Base-by-base conservation (phyloP, 2,329 filamentous ascomycete species). In the Neofusicoccum kwambonambiense region DNA sequence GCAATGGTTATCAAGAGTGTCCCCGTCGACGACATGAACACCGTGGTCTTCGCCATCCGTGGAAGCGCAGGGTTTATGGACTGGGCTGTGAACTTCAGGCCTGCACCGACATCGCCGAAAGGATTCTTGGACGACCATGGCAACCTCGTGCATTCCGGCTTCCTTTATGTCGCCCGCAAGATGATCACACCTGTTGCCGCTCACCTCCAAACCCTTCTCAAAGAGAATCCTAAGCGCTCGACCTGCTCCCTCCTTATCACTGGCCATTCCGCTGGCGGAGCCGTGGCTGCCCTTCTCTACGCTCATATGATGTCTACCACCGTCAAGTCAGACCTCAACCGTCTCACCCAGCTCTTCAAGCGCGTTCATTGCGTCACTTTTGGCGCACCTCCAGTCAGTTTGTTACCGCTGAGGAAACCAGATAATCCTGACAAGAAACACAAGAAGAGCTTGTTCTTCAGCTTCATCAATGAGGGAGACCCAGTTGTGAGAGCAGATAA, bases 381-480 rank as follows among this genome's bases (percentile, higher is more conserved):
- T 70, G 92, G 92, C n/a, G 85, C 91, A 0, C 92, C 92, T 1
- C 92, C 92, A 0, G 82, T 96, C 1, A 90, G 88, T 19, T 81
- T 93, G 0, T 81, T 90, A 1, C 90, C 92, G 0, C 78, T 96
- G 2, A 72, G 81, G 34, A 90, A 86, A 68, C 88, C 90, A 0
- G 70, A 70, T 3, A 69, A 74, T 12, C 70, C 71, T 45, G 69
- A 72, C 3, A 37, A 39, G 2, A 42, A 39, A 9, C 74, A 82
- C 4, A 76, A 82, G 34, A 92, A 90, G 72, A 92, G 87, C 65
- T 74, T 94, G 4, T 96, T 96, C 74, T 83, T 92, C 61, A 87
- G 85, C 47, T 92, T 96, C 73, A 82, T 93, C 70, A 97, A 96
- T 72, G 92, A 96, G 75, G 92, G 92, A 3, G 93, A 96, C 69